phyloP scores from a whole-genome alignment of 306 rosid species.

The Oxytropis ochrocephala region DNA sequence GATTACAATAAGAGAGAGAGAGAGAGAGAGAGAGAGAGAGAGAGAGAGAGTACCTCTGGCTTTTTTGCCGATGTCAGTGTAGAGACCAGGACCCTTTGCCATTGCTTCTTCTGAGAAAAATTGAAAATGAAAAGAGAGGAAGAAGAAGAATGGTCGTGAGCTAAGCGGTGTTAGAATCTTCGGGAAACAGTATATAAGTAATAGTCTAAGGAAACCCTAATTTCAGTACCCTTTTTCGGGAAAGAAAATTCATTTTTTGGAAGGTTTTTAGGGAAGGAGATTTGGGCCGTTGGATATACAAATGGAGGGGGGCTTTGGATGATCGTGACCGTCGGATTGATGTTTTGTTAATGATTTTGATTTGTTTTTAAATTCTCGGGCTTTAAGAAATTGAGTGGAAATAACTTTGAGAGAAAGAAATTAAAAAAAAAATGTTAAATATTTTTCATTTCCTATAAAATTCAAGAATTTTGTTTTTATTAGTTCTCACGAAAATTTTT shows the following conservation, averaged over 20 bases:
- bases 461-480: too few species aligned
- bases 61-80: slow-evolving; percentile 82
- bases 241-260: neutral
- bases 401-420: neutral
- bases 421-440: too few species aligned
- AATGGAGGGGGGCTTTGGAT: neutral
- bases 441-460: too few species aligned
- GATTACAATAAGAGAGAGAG: neutral
- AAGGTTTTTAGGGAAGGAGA: neutral
- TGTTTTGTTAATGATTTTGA: neutral
- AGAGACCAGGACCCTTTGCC: slow-evolving; percentile 94
- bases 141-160: neutral
- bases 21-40: neutral
- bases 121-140: neutral
- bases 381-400: neutral
- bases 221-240: neutral
- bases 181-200: slow-evolving; percentile 1
- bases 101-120: slow-evolving; percentile 29
- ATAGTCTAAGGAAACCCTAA: slow-evolving; percentile 33
- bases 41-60: slow-evolving; percentile 56
- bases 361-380: neutral
- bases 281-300: slow-evolving; percentile 28
- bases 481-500: too few species aligned
- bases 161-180: neutral
- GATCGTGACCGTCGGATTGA: slow-evolving; percentile 19